phyloP scores from a whole-genome alignment of 129 eudicot species.

The Smallanthus sonchifolius region DNA sequence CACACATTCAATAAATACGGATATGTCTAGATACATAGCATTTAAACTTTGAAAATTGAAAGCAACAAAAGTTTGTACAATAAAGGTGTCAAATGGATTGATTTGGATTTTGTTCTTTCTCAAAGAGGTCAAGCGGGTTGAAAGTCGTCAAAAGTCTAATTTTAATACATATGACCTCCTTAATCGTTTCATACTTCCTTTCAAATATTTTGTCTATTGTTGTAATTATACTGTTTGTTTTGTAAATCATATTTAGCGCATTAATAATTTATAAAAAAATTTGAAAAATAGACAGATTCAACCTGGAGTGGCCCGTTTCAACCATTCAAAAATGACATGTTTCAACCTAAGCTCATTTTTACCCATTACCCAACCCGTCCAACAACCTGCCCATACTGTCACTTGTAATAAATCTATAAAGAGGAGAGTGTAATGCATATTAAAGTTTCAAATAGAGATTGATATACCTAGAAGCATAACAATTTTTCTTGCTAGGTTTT shows the following conservation, averaged over 20 bases:
- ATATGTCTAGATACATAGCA: neutral
- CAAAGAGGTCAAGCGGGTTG: neutral
- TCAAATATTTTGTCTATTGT: neutral
- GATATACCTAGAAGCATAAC: slow-evolving; percentile 74
- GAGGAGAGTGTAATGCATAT: neutral
- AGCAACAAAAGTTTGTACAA: neutral
- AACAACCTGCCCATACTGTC: neutral
- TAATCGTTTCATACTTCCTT: neutral
- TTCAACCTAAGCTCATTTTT: neutral
- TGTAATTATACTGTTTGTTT: neutral
- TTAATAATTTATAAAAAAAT: neutral
- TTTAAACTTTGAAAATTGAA: neutral
- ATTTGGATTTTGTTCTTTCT: neutral
- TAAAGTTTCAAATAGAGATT: neutral
- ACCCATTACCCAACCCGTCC: neutral
- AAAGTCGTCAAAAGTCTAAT: neutral
- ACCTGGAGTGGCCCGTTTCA: neutral
- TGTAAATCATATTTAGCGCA: neutral
- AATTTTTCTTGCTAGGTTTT: slow-evolving; percentile 68
- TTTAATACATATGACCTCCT: neutral
- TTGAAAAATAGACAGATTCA: neutral
- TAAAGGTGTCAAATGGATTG: neutral
- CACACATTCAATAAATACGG: neutral
- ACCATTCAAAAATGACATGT: neutral
- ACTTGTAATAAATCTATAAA: neutral